A percentile compares a stretch with the other conserved stretches of the same genome.
Evolutionary conservation across 345 rosid genomes (phyloP).

Genomic region (Dipteronia sinensis): DNA sequence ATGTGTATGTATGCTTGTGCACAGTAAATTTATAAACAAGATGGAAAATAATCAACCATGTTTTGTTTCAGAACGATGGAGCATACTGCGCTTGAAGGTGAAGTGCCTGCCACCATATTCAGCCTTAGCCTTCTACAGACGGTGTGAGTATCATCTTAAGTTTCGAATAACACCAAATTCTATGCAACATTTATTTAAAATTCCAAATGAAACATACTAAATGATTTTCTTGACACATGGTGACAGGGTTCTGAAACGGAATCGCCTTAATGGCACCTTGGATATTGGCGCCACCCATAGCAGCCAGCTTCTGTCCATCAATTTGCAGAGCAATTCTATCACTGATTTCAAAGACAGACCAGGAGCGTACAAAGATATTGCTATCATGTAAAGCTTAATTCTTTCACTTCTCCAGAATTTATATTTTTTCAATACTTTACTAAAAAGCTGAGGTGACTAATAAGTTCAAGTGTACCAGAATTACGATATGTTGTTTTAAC

Average conservation of each 20-base stretch:
- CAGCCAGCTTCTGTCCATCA: slow-evolving; percentile 47
- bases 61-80: slow-evolving; percentile 52
- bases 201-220: slow-evolving; percentile 7
- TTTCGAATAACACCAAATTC: not conserved
- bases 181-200: not conserved
- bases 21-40: too few relatives aligned
- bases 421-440: not conserved
- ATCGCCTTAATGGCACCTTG: slow-evolving; percentile 52
- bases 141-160: slow-evolving; percentile 49
- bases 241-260: slow-evolving; percentile 48
- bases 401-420: not conserved
- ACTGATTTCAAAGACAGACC: slow-evolving; percentile 8
- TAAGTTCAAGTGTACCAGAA: not conserved
- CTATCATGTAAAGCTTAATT: slow-evolving; percentile 42
- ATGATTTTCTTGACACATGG: not conserved
- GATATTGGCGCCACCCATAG: slow-evolving; percentile 48
- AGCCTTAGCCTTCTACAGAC: slow-evolving; percentile 54
- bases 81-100: slow-evolving; percentile 45
- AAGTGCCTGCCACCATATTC: slow-evolving; percentile 55
- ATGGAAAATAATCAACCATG: too few relatives aligned
- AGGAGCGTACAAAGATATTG: slow-evolving; percentile 23
- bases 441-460: not conserved
- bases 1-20: not conserved
- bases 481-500: not conserved
- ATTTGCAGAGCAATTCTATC: slow-evolving; percentile 57